Evolutionary conservation across 1,284 basidiomycete genomes (phyloP).

Genomic region (Tilletia setariae): DNA sequence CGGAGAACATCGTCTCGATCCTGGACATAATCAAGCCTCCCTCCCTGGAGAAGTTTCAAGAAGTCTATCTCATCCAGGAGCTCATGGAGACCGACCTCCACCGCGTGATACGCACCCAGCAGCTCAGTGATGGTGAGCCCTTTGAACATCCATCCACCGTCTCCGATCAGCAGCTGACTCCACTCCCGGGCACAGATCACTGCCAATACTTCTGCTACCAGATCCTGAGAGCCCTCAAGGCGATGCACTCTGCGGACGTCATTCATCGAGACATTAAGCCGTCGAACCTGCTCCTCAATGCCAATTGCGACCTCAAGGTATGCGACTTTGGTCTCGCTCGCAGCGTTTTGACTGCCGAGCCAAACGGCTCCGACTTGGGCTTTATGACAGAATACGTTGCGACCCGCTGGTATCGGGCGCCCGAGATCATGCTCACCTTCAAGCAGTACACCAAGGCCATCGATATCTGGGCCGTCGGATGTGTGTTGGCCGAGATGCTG

Average conservation of each 20-base stretch:
- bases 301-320: conserved; percentile 77
- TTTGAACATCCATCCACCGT: neutral
- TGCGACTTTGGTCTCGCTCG: conserved; percentile 43
- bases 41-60: conserved; percentile 29
- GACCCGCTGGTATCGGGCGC: conserved; percentile 45
- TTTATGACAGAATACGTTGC: conserved; percentile 50
- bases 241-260: conserved; percentile 86
- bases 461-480: conserved; percentile 80
- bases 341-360: conserved; percentile 22
- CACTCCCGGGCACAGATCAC: conserved; percentile 27
- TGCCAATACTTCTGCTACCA: conserved; percentile 61
- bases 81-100: conserved; percentile 82
- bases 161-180: neutral
- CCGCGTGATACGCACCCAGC: conserved; percentile 79
- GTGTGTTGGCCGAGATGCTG: conserved; percentile 95
- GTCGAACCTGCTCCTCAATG: conserved; percentile 88
- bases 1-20: conserved; percentile 33
- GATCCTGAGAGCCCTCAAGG: conserved; percentile 86
- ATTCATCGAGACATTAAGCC: conserved; percentile 95
- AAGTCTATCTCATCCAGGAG: conserved; percentile 62
- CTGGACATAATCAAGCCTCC: conserved; percentile 41
- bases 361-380: conserved; percentile 21
- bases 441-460: conserved; percentile 48
- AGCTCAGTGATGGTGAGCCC: conserved; percentile 57
- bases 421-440: conserved; percentile 45